Evolutionary conservation across 208 protist genomes (phyloP), one percentile per base, ranked within the genome.

Genomic region (Strigomonas culicis): DNA sequence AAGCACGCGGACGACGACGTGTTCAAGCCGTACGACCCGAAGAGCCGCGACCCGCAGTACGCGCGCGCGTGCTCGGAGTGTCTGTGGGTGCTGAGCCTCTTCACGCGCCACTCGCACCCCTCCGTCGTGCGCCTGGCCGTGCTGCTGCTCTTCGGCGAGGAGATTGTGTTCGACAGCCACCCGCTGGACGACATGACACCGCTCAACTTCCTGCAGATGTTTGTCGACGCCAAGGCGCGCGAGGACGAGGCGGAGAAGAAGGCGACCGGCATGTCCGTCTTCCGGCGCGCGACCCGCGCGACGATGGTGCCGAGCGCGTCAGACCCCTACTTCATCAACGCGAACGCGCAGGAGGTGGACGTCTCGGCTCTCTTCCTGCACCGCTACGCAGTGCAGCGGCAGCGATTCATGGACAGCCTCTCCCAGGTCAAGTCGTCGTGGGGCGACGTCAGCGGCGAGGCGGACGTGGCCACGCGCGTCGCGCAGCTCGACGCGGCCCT

Each of bases 161-260:
- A 94, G 41, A 84, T 94, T 52, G 79, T 92, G 56, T 94, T 94
- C 68, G 88, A 93, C 63, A 77, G 78, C 43, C 88, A 97, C 67
- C 91, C 91, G 17, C 77, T 97, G n/a, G 91, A 97, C 62, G 91
- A 95, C 64, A 87, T 97, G 70, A 94, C 88, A 0, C 63, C 84
- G 44, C 60, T 77, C 25, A 93, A 95, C 68, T 97, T 97, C 68
- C 70, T 94, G 19, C 77, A 92, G 57, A 93, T 95, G 83, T 95
- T 95, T 60, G 88, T 95, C 1, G 88, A 97, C 58, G 86, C 83
- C 25, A 93, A 88, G 79, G 31, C 57, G 31, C 66, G 74, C 19
- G 53, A 56, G 3, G 84, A 87, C 58, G 32, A 65, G 44, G 6
- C 8, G 41, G 47, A 65, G n/a, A 28, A 11, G 36, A 72, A 49